Evolutionary conservation across 2,329 filamentous ascomycete genomes (phyloP).

Genomic region (Magnaporthiopsis rhizophila): DNA sequence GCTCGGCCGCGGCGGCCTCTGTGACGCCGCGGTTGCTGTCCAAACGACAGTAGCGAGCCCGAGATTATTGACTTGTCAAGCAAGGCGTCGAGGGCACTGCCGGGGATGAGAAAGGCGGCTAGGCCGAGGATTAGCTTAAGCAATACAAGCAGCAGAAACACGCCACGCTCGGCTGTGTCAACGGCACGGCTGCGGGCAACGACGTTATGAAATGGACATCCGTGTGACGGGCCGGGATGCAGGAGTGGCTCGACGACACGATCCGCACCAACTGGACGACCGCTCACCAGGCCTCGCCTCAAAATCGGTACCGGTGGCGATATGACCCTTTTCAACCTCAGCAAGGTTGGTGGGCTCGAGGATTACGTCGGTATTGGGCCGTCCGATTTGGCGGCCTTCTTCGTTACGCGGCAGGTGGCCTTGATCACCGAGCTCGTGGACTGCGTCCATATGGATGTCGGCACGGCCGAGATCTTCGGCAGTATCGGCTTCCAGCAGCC

Average conservation of each 20-base stretch:
- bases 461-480: neutral
- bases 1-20: neutral
- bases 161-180: neutral
- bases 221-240: neutral
- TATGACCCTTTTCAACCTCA: neutral
- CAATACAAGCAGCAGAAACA: neutral
- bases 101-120: neutral
- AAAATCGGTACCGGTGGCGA: neutral
- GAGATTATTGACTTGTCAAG: neutral
- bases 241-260: conserved; percentile 1
- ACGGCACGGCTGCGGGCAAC: neutral
- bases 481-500: neutral
- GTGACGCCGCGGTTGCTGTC: neutral
- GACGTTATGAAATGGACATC: neutral
- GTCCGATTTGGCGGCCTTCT: neutral
- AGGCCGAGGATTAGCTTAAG: neutral
- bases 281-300: neutral
- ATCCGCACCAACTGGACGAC: neutral
- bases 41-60: neutral
- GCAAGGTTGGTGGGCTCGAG: neutral
- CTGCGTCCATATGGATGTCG: neutral
- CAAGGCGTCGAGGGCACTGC: too few species aligned
- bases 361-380: neutral
- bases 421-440: neutral
- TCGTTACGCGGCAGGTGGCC: neutral